These are phyloP conservation scores for Hypoxylon cercidicola DNA, from an alignment of 495 filamentous ascomycete species.

Conservation along the genomic window DNA sequence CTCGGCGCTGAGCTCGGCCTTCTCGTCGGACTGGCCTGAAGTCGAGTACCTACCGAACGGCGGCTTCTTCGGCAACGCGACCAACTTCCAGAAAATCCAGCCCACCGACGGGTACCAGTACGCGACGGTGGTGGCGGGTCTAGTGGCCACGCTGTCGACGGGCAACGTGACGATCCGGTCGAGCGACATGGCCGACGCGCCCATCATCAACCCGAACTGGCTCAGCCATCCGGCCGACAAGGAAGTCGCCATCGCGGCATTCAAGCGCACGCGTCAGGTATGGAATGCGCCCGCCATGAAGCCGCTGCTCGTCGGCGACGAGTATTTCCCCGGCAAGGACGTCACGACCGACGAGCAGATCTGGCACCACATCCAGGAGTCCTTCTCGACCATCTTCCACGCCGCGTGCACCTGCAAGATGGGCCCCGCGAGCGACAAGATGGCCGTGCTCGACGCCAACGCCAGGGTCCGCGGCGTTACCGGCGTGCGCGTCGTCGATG, in stretches of 20 bases:
- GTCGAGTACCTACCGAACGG: slow-evolving; percentile 54
- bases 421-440: slow-evolving; percentile 55
- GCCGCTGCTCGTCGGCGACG: slow-evolving; percentile 45
- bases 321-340: slow-evolving; percentile 55
- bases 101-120: slow-evolving; percentile 53
- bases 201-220: slow-evolving; percentile 59
- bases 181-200: slow-evolving; percentile 52
- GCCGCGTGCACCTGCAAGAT: slow-evolving; percentile 64
- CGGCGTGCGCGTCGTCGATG: slow-evolving; percentile 67
- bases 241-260: slow-evolving; percentile 56
- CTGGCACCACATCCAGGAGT: slow-evolving; percentile 52
- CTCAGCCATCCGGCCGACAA: slow-evolving; percentile 56
- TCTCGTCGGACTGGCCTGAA: slow-evolving; percentile 68
- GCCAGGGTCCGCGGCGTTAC: slow-evolving; percentile 64
- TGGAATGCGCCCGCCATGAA: slow-evolving; percentile 34
- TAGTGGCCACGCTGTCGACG: slow-evolving; percentile 58
- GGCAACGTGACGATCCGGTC: slow-evolving; percentile 65
- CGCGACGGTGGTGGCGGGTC: slow-evolving; percentile 50
- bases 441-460: slow-evolving; percentile 65
- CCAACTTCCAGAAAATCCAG: slow-evolving; percentile 46
- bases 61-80: slow-evolving; percentile 38
- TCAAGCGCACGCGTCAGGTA: slow-evolving; percentile 55
- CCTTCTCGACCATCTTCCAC: slow-evolving; percentile 59
- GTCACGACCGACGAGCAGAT: slow-evolving; percentile 61
- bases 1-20: slow-evolving; percentile 48